Base-by-base conservation (phyloP, 257 asterid genomes). In the Echium plantagineum region DNA sequence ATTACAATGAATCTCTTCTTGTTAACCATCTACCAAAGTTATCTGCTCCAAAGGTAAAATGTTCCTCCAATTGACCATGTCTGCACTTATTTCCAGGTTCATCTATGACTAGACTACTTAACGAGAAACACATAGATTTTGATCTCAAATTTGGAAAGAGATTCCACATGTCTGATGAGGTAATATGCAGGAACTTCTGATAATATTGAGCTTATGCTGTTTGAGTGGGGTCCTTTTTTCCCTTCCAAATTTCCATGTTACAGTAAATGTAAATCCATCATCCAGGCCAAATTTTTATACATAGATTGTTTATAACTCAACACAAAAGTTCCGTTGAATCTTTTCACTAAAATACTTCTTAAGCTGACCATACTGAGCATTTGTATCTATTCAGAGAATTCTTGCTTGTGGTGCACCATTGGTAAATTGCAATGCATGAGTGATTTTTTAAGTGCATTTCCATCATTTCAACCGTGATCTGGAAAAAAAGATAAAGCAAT, bases 91-190 rank as follows among this genome's bases (percentile, higher is more conserved):
- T 74, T 68, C 59, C 80, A 88, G 99, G 97, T 64, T 73, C 78
- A 67, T 78, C 81, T 10, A 64, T 93, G 81, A 78, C 83, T 64
- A 69, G 68, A 64, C 83, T 61, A 66, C 76, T 93, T 26, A 78
- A 74, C 70, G 89, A 84, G 77, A 93, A 88, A 82, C 80, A 75
- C 67, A 74, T 71, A 68, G 90, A 81, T 15, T 93, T 80, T 65
- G 94, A 90, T 61, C 82, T 79, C 32, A 84, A 83, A 69, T 93
- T 84, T 64, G 81, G 72, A 42, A 78, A 72, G 57, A 63, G 78
- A 79, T 93, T 89, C 73, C 75, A 69, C 67, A 68, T 86, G 72
- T 74, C 89, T 62, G 89, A 81, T 61, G 83, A 80, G 94, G 97
- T 93, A 78, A 46, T 19, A 24, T 42, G n/a, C 18, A 0, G 18